phyloP scores from a whole-genome alignment of 108 stramenopile genomes.

The Nitzschia inconspicua region DNA sequence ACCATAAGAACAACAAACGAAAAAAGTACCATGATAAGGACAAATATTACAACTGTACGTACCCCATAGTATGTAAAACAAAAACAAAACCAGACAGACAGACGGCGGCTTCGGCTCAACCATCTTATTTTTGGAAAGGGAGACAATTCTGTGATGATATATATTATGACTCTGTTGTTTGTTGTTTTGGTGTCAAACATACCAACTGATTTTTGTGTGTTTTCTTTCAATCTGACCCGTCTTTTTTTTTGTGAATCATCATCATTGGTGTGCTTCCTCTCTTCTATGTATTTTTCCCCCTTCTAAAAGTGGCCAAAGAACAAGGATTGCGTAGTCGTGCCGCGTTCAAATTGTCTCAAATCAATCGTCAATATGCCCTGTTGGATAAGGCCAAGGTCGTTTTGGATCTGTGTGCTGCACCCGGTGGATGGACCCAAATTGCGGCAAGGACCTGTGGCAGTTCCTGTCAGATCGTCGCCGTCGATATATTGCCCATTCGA shows the following conservation, averaged over 20 bases:
- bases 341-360: slow-evolving; percentile 98
- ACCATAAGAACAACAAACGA: slow-evolving; percentile 52
- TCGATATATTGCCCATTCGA: slow-evolving; percentile 97
- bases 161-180: neutral
- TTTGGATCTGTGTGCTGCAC: slow-evolving; percentile 99
- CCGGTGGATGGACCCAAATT: slow-evolving; percentile 99
- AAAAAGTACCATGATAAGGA: slow-evolving; percentile 93
- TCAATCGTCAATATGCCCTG: slow-evolving; percentile 94
- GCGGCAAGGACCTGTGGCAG: slow-evolving; percentile 60
- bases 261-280: neutral
- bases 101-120: neutral
- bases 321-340: slow-evolving; percentile 94
- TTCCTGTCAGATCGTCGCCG: slow-evolving; percentile 80
- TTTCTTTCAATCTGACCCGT: neutral
- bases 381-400: slow-evolving; percentile 76
- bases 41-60: slow-evolving; percentile 87
- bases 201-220: neutral
- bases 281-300: neutral
- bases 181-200: neutral
- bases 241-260: slow-evolving; percentile 1
- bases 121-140: neutral
- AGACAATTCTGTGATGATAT: neutral
- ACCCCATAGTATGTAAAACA: neutral
- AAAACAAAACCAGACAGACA: neutral
- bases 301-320: slow-evolving; percentile 93